Evolutionary conservation across 2,329 filamentous ascomycete genomes (phyloP), one percentile per base, ranked within the genome.

Genomic region (Aspergillus glaucus): DNA sequence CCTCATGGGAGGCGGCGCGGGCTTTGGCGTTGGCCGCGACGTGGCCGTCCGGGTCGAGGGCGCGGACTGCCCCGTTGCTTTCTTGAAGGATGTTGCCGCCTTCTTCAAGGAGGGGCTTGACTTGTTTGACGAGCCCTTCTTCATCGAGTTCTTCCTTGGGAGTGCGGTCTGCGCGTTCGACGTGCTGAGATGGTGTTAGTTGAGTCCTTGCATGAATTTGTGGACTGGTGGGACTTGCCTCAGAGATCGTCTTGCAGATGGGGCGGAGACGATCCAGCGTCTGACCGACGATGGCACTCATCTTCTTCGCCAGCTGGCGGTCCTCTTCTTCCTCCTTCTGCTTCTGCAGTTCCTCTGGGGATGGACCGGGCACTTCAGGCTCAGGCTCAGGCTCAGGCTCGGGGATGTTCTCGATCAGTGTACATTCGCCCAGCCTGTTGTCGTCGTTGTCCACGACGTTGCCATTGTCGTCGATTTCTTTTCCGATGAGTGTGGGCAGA

Each of bases 111-210:
- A 95, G 78, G 1, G 91, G 91, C 69, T 86, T 88, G 60, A 95
- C 88, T 50, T 90, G 80, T 66, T 87, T 82, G 62, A 96, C 90
- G 4, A 95, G 81, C 58, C 87, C 80, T 62, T 96, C 88, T 66
- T 96, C 91, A 62, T 96, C 89, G 21, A 92, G 84, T 59, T 95
- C 89, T 4, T 94, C 88, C 69, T 88, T 86, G 40, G 87, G 85
- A 24, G 86, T 88, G 55, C 82, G 81, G 68, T 95, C 88, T 24
- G 87, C 88, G 48, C 77, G 78, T 59, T 95, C 87, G 60, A 95
- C 87, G 71, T 85, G 79, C 81, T 88, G 55, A 41, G 3, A 21
- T 8, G 9, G 41, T 12, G 24, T 55, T 53, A 54, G 46, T 53
- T 43, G 52, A 45, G 46, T 43, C 9, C 2, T 22, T 19, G 4